Percentiles rank a stretch among this genome's conserved stretches.
phyloP scores from a whole-genome alignment of 2,329 filamentous ascomycete genomes.

The Cryphonectria nitschkei region DNA sequence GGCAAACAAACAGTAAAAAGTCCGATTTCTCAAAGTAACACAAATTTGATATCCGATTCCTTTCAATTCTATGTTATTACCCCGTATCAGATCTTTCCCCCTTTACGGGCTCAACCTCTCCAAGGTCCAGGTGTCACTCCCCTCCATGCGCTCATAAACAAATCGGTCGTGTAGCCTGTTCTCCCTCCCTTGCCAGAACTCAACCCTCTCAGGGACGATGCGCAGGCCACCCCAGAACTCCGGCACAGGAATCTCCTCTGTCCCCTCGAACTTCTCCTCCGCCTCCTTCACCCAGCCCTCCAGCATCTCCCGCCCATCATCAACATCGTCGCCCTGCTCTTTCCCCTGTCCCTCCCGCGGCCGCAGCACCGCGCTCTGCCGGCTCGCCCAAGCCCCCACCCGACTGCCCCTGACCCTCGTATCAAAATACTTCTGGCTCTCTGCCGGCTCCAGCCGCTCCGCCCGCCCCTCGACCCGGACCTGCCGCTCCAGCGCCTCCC shows the following conservation, averaged over 20 bases:
- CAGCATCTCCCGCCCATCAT: conserved; percentile 73
- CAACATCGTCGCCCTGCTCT: conserved; percentile 44
- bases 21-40: neutral
- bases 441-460: conserved; percentile 67
- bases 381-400: conserved; percentile 91
- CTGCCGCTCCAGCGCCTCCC: conserved; percentile 84
- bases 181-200: conserved; percentile 95
- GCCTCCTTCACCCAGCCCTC: conserved; percentile 78
- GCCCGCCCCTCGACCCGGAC: conserved; percentile 83
- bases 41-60: neutral
- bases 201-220: conserved; percentile 81
- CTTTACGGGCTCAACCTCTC: conserved; percentile 73
- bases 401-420: conserved; percentile 76
- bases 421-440: conserved; percentile 72
- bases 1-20: neutral
- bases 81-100: neutral
- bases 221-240: conserved; percentile 94
- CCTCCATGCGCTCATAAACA: conserved; percentile 69
- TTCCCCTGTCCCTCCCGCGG: conserved; percentile 36
- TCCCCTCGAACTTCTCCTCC: conserved; percentile 73
- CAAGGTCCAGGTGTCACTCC: conserved; percentile 62
- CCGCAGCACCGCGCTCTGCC: conserved; percentile 78
- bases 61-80: neutral
- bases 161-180: conserved; percentile 95
- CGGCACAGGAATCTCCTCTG: conserved; percentile 84